These are phyloP conservation scores for Austroboletus niveus DNA, from an alignment of 1,284 basidiomycete genomes.

Conservation along the genomic window DNA sequence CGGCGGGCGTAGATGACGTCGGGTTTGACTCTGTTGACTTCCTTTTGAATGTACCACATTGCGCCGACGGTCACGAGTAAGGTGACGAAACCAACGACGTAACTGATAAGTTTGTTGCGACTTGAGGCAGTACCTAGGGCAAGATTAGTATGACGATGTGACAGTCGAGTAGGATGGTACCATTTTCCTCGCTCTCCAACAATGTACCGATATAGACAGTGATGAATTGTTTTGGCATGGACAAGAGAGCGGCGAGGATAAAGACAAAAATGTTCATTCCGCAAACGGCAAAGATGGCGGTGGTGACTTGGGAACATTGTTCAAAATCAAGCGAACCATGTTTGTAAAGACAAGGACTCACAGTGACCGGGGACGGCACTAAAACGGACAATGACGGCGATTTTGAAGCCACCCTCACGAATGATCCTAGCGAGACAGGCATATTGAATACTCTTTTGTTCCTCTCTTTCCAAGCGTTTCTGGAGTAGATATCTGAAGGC, in stretches of 20 bases:
- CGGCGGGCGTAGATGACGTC: conserved; percentile 72
- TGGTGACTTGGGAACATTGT: conserved; percentile 39
- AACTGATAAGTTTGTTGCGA: conserved; percentile 60
- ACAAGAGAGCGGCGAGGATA: conserved; percentile 54
- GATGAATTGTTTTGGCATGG: conserved; percentile 62
- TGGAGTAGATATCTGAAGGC: conserved; percentile 48
- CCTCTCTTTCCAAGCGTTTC: conserved; percentile 52
- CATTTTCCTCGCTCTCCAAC: conserved; percentile 28
- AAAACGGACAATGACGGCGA: conserved; percentile 56
- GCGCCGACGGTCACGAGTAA: conserved; percentile 72
- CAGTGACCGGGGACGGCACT: conserved; percentile 65
- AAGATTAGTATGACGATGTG: conserved; percentile 7
- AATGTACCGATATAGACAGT: conserved; percentile 56
- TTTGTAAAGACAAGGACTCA: conserved; percentile 25
- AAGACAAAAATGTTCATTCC: conserved; percentile 64
- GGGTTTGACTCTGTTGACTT: conserved; percentile 77
- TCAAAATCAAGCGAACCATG: background rate
- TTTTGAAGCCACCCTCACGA: conserved; percentile 65
- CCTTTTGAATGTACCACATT: conserved; percentile 79
- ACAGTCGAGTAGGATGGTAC: conserved; percentile 13
- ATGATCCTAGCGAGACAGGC: conserved; percentile 62
- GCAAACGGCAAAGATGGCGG: conserved; percentile 65
- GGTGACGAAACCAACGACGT: conserved; percentile 61
- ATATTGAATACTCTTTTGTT: conserved; percentile 57
- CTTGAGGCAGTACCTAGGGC: conserved; percentile 40